Evolutionary conservation across 2,329 filamentous ascomycete genomes (phyloP), one percentile per base, ranked within the genome.

Genomic region (Dactylonectria macrodidyma): DNA sequence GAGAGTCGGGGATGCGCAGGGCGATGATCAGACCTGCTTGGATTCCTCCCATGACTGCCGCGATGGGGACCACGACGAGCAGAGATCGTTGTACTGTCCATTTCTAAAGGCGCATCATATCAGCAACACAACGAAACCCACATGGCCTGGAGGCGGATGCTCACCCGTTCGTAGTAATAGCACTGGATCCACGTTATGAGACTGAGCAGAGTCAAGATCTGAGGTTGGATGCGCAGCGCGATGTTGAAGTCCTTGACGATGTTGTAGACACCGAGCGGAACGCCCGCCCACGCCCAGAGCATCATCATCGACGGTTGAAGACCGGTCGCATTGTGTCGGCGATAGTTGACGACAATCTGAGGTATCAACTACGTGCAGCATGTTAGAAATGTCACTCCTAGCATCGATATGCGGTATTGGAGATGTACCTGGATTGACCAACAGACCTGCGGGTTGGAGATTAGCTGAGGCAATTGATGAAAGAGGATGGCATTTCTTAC

Each of bases 241-340:
- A 84, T 30, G 58, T 84, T 84, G 72, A 84, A 84, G 11, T 76
- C 74, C 60, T 80, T 76, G 26, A 82, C 81, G 41, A 84, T 82
- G 66, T 84, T 85, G 72, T 84, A 85, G 5, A 84, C 82, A 2
- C 91, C 91, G 0, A 93, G 82, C 0, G 91, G 91, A 0, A 93
- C 88, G 0, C 91, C 91, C 1, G 91, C 91, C 81, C 85, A 88
- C 0, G 90, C 89, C 86, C 91, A 93, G 2, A 92, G 83, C 77
- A 93, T 86, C 90, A 93, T 93, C 91, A 93, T 92, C 0, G 89
- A 88, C 0, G 88, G 86, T 57, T 92, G 90, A 0, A 93, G 83
- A 0, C 91, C 91, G 1, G 84, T 87, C 1, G 90, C 90, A 81
- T 92, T 85, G 76, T 92, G 90, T 1, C 91, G 84, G 5, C 87